Evolutionary conservation across 2,329 filamentous ascomycete genomes (phyloP), one percentile per base, ranked within the genome.

Genomic region (Verticillium zaregamsianum): DNA sequence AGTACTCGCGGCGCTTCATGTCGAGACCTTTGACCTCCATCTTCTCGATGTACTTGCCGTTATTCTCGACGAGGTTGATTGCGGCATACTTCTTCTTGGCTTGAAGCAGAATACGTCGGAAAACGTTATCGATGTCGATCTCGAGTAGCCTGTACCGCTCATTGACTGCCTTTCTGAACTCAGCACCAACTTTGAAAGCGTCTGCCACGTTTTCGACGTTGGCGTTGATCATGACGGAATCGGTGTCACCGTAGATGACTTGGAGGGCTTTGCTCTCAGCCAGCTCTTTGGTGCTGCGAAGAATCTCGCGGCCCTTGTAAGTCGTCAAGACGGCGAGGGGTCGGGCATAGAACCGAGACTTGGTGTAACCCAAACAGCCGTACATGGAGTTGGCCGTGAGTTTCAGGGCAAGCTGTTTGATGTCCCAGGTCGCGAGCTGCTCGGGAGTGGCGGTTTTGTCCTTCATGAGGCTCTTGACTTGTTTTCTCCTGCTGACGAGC

Each of bases 341-440:
- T 61, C 95, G 88, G 63, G 95, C 95, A 71, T 99, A 99, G 80
- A 99, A 99, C 58, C 95, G 91, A 62, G 95, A 98, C 73, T 93
- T 96, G 14, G 92, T 94, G 74, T 97, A 99, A 68, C 95, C 95
- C 75, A 99, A 80, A 83, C 95, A 99, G 68, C 95, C 95, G 75
- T 99, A 99, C 96, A 99, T 99, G 67, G 94, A 98, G 79, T 99
- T 99, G 71, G 95, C 95, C 54, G 96, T 99, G 59, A 99, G 86
- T 79, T 99, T 99, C 71, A 99, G 79, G 32, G 95, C 96, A 74
- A 97, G 83, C 76, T 99, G 95, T 79, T 97, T 98, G 72, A 97
- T 98, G 68, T 99, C 95, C 93, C 94, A 99, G 0, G 94, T 93
- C 3, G 93, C 90, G 61, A 96, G 85, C 74, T 99, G 85, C 71